These are phyloP conservation scores for Pythium coloratum DNA, from an alignment of 352 stramenopile genomes.

Conservation along the genomic window DNA sequence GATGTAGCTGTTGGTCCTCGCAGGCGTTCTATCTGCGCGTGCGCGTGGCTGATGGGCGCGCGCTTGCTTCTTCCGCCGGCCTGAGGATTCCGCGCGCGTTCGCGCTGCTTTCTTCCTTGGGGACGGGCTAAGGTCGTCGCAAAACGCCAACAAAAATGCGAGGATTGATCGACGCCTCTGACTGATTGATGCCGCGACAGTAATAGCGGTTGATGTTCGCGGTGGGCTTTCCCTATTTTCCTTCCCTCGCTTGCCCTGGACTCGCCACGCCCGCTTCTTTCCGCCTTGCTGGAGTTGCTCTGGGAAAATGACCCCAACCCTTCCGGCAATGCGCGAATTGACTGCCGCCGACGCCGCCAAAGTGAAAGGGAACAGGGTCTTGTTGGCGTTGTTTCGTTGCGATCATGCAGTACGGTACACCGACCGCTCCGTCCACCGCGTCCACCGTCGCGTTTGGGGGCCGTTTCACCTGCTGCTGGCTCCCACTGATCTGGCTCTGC, in stretches of 20 bases:
- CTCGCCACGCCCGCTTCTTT: background rate
- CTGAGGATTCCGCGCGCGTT: background rate
- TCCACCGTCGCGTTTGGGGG: conserved; percentile 4
- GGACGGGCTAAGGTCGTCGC: background rate
- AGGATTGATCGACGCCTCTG: background rate
- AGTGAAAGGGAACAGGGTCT: conserved; percentile 2
- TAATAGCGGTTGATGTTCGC: background rate
- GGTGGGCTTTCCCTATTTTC: background rate
- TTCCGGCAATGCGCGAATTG: conserved; percentile 4
- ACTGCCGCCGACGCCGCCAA: background rate
- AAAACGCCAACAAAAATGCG: background rate
- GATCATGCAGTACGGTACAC: background rate
- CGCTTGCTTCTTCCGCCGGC: conserved; percentile 3
- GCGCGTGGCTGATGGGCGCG: conserved; percentile 2
- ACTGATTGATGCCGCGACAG: conserved; percentile 1
- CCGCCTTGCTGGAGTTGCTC: background rate
- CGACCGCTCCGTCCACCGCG: background rate
- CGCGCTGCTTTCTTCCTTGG: background rate
- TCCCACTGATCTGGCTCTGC: conserved; percentile 2
- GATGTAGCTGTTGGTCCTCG: background rate
- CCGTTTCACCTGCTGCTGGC: conserved; percentile 4
- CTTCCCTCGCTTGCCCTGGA: background rate
- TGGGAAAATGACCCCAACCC: background rate
- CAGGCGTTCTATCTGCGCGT: background rate
- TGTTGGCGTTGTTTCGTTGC: conserved; percentile 1